Base-by-base conservation (phyloP, 139 green algal species). In the Tetradesmus obliquus region DNA sequence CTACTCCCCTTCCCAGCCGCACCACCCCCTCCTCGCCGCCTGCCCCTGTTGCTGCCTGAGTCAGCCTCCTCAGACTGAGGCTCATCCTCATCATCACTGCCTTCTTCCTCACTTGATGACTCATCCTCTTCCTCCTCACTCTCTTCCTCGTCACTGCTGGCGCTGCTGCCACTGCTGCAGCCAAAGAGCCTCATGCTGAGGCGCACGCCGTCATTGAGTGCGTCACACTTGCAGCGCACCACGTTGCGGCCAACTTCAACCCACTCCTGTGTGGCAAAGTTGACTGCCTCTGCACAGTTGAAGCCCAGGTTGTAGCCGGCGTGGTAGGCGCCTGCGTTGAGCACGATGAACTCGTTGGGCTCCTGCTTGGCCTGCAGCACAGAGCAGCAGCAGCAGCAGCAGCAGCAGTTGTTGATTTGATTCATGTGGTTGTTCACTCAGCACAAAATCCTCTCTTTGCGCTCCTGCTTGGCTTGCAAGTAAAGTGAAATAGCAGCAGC, bases 341-440 rank as follows among this genome's bases (percentile, higher is more conserved):
- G 97, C 85, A 99, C 93, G 8, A 99, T 94, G 71, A 98, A 99
- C 92, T 99, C 96, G 20, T 97, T 97, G 4, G 96, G 84, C 19
- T 96, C 86, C 86, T 97, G 95, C 92, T 96, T 95, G 76, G 95
- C 94, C 88, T 97, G 94, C 71, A 53, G 32, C 12, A 82, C 51
- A 81, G 20, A 24, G 84, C 8, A 79, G 84, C 84, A 88, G 84
- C 84, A 79, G 58, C 3, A n/a, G 83, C 55, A 55, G 82, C 12
- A 9, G n/a, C 8, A 82, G 72, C 9, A n/a, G 72, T 82, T 24
- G n/a, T 82, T 24, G 72, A n/a, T 15, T 15, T 15, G 69, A 79
- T 19, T 79, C 15, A 79, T n/a, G 15, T 19, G 17, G 15, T n/a
- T 15, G 1, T 79, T 79, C 69, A 79, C 69, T 79, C 17, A 15